phyloP scores from a whole-genome alignment of 306 rosid species.

The Vigna unguiculata region DNA sequence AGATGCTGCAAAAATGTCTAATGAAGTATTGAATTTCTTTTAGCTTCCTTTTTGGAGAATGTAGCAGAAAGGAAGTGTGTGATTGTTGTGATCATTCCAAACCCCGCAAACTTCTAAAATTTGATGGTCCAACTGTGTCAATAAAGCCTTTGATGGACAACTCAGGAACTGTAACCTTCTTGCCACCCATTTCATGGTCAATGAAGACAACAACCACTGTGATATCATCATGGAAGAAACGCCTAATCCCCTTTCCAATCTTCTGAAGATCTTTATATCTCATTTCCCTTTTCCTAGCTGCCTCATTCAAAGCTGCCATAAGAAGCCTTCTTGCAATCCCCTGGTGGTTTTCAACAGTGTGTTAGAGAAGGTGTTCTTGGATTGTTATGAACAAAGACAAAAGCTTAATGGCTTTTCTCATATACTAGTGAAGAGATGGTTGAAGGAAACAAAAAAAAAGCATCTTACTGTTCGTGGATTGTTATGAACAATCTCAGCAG shows the following conservation, averaged over 20 bases:
- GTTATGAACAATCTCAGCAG: conserved; percentile 74
- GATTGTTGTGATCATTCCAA: conserved; percentile 51
- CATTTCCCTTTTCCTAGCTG: conserved; percentile 76
- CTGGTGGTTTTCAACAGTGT: conserved; percentile 50
- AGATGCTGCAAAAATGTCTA: conserved; percentile 65
- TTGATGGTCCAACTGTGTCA: conserved; percentile 77
- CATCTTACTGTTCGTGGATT: conserved; percentile 70
- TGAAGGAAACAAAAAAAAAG: not conserved
- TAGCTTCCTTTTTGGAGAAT: conserved; percentile 47
- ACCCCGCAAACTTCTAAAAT: conserved; percentile 57
- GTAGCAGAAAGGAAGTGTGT: conserved; percentile 45
- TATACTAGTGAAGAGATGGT: not conserved
- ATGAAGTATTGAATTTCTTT: conserved; percentile 44
- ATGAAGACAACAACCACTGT: conserved; percentile 77
- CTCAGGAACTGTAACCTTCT: conserved; percentile 61
- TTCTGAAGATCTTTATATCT: conserved; percentile 76
- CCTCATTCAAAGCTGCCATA: conserved; percentile 68
- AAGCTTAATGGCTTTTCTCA: not conserved
- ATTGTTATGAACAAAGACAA: no score
- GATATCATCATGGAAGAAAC: conserved; percentile 83
- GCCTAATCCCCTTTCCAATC: conserved; percentile 71
- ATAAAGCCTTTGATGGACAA: conserved; percentile 74
- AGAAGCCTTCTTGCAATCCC: conserved; percentile 81
- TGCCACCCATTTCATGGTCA: conserved; percentile 67
- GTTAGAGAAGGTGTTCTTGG: no score